Conservation (phyloP, 164 flowering plant genomes). For the Chloranthus sessilifolius region DNA sequence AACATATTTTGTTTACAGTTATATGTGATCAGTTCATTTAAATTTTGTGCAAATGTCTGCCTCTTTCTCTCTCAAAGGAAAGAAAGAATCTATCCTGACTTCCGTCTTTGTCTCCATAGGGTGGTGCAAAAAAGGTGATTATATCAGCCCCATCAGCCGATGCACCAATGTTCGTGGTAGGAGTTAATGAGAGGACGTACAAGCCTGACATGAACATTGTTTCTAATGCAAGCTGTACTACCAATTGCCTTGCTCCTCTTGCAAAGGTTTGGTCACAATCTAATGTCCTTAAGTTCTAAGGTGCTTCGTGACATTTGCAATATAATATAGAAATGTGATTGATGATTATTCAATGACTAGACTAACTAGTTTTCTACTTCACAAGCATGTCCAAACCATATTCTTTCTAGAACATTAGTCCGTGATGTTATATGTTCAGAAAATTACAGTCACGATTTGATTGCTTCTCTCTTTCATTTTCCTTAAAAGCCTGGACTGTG, state of each 20-base stretch:
- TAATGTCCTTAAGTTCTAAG: not conserved
- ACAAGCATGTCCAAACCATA: no score
- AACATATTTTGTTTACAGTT: not conserved
- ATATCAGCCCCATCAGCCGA: conserved; percentile 99
- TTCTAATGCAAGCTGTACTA: conserved; percentile 98
- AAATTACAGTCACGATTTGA: no score
- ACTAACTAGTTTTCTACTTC: no score
- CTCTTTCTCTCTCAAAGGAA: conserved; percentile 1
- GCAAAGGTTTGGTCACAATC: conserved; percentile 49
- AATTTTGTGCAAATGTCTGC: not conserved
- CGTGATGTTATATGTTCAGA: no score
- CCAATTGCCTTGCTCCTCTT: conserved; percentile 96
- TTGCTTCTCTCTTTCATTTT: no score
- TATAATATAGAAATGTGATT: conserved; percentile 1
- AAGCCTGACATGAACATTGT: conserved; percentile 86
- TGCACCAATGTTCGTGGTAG: conserved; percentile 99
- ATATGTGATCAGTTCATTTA: not conserved
- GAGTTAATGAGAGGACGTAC: conserved; percentile 87
- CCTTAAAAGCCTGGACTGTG: no score
- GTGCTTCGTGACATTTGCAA: not conserved
- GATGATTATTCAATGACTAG: no score
- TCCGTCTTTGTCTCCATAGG: conserved; percentile 36
- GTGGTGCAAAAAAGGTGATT: conserved; percentile 93
- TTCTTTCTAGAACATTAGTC: no score
- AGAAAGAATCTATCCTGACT: no score